These are phyloP conservation scores for Fusarium pseudograminearum DNA, from an alignment of 2,329 filamentous ascomycete species.

Conservation along the genomic window DNA sequence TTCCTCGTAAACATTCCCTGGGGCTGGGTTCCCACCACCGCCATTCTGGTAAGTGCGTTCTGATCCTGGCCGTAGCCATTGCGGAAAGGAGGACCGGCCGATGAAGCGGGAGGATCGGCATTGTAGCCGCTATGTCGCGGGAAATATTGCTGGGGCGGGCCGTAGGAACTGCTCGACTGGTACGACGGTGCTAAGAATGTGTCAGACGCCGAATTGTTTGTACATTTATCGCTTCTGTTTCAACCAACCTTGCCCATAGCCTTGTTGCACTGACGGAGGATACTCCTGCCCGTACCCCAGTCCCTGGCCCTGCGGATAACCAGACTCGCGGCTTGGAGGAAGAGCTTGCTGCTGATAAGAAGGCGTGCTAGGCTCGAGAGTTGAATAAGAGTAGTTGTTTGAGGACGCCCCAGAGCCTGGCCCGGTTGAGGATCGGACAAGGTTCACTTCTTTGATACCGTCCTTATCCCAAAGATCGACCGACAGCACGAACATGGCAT, in stretches of 20 bases:
- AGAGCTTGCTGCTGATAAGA: slow-evolving; percentile 53
- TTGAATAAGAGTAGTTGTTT: slow-evolving; percentile 78
- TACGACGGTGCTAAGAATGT: slow-evolving; percentile 47
- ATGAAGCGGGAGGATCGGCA: slow-evolving; percentile 45
- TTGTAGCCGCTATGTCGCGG: slow-evolving; percentile 51
- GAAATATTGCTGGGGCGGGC: slow-evolving; percentile 55
- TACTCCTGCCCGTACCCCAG: slow-evolving; percentile 53
- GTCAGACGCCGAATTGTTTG: slow-evolving; percentile 5
- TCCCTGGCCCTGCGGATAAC: slow-evolving; percentile 48
- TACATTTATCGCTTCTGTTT: background rate
- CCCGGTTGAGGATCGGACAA: slow-evolving; percentile 72
- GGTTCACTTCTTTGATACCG: slow-evolving; percentile 73
- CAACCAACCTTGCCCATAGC: slow-evolving; percentile 51
- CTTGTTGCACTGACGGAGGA: slow-evolving; percentile 45
- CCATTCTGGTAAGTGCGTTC: slow-evolving; percentile 50
- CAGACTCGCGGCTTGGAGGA: slow-evolving; percentile 54
- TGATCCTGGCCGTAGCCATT: slow-evolving; percentile 51
- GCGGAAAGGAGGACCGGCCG: slow-evolving; percentile 48
- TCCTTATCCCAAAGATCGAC: slow-evolving; percentile 77
- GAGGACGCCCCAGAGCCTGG: slow-evolving; percentile 85
- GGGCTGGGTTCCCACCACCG: slow-evolving; percentile 62
- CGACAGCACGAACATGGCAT: slow-evolving; percentile 66
- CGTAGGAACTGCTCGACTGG: slow-evolving; percentile 51
- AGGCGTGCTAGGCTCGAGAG: slow-evolving; percentile 52
- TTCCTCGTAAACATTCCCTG: slow-evolving; percentile 94